Percentiles rank a stretch among this genome's conserved stretches.
phyloP scores from a whole-genome alignment of 106 monocot genomes.

The Agapanthus africanus region DNA sequence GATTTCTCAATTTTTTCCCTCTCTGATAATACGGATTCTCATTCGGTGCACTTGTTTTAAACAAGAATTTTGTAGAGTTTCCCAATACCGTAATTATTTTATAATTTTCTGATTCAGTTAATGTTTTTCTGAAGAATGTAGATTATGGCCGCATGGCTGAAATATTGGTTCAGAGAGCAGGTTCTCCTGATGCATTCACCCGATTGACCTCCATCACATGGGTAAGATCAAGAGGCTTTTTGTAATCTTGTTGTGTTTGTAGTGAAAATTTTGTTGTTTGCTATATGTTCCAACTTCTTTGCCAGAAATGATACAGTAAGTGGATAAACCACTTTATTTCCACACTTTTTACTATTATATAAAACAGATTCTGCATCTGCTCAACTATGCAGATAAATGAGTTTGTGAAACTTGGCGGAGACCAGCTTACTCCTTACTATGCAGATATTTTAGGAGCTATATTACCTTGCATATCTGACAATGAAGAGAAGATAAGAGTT shows the following conservation, averaged over 20 bases:
- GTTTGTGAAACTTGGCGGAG: constrained; percentile 91
- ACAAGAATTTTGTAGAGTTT: background rate
- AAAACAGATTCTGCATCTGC: background rate
- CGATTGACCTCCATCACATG: constrained; percentile 88
- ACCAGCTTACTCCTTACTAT: constrained; percentile 23
- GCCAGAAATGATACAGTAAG: background rate
- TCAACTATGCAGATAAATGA: constrained; percentile 71
- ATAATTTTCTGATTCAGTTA: constrained; percentile 2
- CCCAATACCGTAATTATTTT: background rate
- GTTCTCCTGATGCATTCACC: constrained; percentile 86
- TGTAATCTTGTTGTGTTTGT: background rate
- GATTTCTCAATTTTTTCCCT: background rate
- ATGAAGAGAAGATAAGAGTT: constrained; percentile 75
- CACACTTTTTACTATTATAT: background rate
- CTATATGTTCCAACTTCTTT: background rate
- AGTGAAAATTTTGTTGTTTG: background rate
- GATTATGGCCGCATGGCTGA: constrained; percentile 99
- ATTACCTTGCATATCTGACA: constrained; percentile 89
- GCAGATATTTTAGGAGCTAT: constrained; percentile 53
- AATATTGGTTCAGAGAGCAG: constrained; percentile 84
- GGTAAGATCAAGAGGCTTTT: constrained; percentile 39
- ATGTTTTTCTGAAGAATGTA: constrained; percentile 72
- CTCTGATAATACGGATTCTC: background rate
- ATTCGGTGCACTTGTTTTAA: background rate
- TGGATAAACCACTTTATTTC: background rate